These are phyloP conservation scores for Teratosphaeria epicoccoides DNA, from an alignment of 2,329 filamentous ascomycete genomes.

Conservation along the genomic window DNA sequence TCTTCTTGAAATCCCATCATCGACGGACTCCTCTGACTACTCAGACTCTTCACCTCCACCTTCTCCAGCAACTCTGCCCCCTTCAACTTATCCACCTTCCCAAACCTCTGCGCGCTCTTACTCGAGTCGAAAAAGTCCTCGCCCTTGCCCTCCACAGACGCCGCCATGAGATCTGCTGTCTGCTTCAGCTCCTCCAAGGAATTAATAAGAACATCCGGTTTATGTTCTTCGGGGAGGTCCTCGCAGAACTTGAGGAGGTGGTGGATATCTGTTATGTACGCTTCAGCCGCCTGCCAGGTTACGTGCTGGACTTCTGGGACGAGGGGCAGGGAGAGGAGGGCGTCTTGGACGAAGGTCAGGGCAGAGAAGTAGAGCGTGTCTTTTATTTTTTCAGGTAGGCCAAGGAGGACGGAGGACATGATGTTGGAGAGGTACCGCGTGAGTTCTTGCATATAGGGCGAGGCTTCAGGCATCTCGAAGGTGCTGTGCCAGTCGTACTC, in stretches of 20 bases:
- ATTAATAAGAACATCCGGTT: constrained; percentile 57
- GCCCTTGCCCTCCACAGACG: constrained; percentile 56
- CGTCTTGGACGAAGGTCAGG: constrained; percentile 72
- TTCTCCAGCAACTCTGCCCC: constrained; percentile 88
- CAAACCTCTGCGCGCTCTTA: constrained; percentile 84
- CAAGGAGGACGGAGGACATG: constrained; percentile 88
- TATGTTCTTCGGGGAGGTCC: constrained; percentile 52
- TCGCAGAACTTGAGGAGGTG: constrained; percentile 82
- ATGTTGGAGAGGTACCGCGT: constrained; percentile 90
- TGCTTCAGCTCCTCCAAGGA: constrained; percentile 90
- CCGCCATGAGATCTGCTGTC: constrained; percentile 76
- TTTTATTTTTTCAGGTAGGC: constrained; percentile 90
- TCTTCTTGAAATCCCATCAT: constrained; percentile 1
- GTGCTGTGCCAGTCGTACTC: constrained; percentile 83
- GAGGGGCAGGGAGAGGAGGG: constrained; percentile 51
- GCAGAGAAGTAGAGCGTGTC: constrained; percentile 97
- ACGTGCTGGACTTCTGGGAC: constrained; percentile 72
- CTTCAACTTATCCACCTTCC: constrained; percentile 81
- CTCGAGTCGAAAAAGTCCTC: constrained; percentile 95
- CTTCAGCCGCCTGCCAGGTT: constrained; percentile 72
- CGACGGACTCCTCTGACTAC: constrained; percentile 1
- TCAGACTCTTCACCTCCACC: constrained; percentile 26
- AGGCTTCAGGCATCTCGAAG: constrained; percentile 59
- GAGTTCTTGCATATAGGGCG: constrained; percentile 89
- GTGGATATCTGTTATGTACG: constrained; percentile 70